Conservation (phyloP, 192 early-diverging fungal genomes). For the Rhizophagus sp. region DNA sequence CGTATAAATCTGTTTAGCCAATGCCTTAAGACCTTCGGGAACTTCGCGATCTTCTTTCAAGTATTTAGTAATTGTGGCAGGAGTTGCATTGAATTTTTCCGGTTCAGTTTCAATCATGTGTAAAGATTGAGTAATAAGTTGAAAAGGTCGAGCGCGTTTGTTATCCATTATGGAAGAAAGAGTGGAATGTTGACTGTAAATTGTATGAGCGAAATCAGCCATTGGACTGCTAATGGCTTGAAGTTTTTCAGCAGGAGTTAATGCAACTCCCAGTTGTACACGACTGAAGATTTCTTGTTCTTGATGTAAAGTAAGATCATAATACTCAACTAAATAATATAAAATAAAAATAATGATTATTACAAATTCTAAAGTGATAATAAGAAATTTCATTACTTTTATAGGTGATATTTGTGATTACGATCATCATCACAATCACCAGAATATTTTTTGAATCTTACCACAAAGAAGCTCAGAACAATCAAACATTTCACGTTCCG, state of each 20-base stretch:
- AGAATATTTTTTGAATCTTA: background rate
- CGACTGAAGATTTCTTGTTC: slow-evolving; percentile 39
- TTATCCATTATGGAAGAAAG: slow-evolving; percentile 23
- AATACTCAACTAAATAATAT: slow-evolving; percentile 31
- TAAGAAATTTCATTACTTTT: background rate
- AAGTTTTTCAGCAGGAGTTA: slow-evolving; percentile 36
- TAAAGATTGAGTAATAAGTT: slow-evolving; percentile 30
- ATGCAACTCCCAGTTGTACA: slow-evolving; percentile 33
- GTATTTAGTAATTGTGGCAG: slow-evolving; percentile 16
- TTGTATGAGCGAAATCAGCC: slow-evolving; percentile 26
- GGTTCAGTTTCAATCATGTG: slow-evolving; percentile 29
- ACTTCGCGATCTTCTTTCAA: slow-evolving; percentile 28
- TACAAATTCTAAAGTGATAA: background rate
- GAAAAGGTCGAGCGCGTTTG: slow-evolving; percentile 26
- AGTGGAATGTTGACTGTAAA: slow-evolving; percentile 14
- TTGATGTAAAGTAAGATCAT: slow-evolving; percentile 33
- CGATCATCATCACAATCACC: background rate
- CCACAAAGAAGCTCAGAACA: slow-evolving; percentile 34
- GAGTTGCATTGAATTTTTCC: slow-evolving; percentile 24
- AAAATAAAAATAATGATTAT: background rate
- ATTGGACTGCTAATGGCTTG: slow-evolving; percentile 33
- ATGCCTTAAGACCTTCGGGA: background rate
- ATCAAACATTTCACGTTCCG: slow-evolving; percentile 25
- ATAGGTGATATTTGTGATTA: background rate
- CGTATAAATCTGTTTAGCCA: slow-evolving; percentile 9